A percentile compares a stretch with the other conserved stretches of the same genome.
Evolutionary conservation across 129 eudicot genomes (phyloP).

Genomic region (Saposhnikovia divaricata): DNA sequence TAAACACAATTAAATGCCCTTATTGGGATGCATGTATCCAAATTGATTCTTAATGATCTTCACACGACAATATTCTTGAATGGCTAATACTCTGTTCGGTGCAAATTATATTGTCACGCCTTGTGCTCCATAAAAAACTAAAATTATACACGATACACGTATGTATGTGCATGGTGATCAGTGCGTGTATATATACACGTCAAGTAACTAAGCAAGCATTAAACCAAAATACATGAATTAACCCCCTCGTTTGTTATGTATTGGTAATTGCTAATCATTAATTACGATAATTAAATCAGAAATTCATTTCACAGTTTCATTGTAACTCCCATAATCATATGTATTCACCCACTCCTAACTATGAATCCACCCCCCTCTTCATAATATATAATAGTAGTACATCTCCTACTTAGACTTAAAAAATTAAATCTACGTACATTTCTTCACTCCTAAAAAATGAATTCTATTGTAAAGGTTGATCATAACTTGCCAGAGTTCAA

Average conservation of each 20-base stretch:
- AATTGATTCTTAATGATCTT: background rate
- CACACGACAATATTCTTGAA: background rate
- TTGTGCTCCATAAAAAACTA: background rate
- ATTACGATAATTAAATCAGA: background rate
- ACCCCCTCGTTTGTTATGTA: constrained; percentile 2
- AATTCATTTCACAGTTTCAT: constrained; percentile 6
- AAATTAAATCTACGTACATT: background rate
- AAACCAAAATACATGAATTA: background rate
- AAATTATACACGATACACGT: too few relatives aligned
- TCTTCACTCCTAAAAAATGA: background rate
- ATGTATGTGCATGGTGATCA: background rate
- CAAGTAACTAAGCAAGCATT: background rate
- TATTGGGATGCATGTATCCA: background rate
- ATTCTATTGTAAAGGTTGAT: background rate
- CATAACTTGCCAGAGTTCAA: background rate
- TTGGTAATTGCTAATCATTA: constrained; percentile 6
- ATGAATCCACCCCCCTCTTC: background rate
- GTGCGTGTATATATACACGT: background rate
- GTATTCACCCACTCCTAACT: background rate
- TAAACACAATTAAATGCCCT: background rate
- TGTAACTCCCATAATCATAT: constrained; percentile 4
- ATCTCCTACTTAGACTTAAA: background rate
- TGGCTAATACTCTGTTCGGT: background rate
- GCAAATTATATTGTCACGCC: background rate
- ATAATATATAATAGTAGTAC: background rate